These are phyloP conservation scores for Saccharomyces hybrid DNA, from an alignment of 1,139 yeast genomes.

Conservation along the genomic window DNA sequence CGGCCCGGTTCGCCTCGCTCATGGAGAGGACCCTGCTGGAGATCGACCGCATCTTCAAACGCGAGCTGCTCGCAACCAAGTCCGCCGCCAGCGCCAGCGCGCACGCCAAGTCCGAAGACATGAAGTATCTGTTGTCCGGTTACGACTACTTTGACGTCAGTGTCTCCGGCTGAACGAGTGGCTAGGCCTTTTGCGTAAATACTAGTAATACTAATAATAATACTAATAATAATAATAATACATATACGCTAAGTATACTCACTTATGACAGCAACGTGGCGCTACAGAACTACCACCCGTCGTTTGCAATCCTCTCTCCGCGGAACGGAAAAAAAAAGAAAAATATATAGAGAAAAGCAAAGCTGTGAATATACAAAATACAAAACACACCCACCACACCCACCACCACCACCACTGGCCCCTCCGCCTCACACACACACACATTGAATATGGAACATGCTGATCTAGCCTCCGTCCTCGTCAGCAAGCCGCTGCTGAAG, in stretches of 20 bases:
- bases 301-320: too few species aligned
- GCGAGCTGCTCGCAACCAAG: constrained; percentile 5
- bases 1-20: constrained; percentile 55
- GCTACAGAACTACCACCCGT: too few species aligned
- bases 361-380: too few species aligned
- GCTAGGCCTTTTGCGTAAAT: neutral
- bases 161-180: constrained; percentile 15
- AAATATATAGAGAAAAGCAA: too few species aligned
- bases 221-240: too few species aligned
- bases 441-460: neutral
- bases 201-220: too few species aligned
- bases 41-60: constrained; percentile 21
- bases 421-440: too few species aligned
- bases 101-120: constrained; percentile 17
- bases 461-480: neutral
- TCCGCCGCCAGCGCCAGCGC: neutral
- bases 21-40: constrained; percentile 27
- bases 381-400: too few species aligned
- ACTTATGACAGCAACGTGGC: too few species aligned
- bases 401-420: neutral
- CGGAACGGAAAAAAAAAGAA: too few species aligned
- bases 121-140: constrained; percentile 25
- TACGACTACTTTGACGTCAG: constrained; percentile 32
- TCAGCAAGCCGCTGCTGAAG: constrained; percentile 45
- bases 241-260: too few species aligned